Conservation (phyloP, 1,284 basidiomycete genomes). For the Schizopora paradoxa region DNA sequence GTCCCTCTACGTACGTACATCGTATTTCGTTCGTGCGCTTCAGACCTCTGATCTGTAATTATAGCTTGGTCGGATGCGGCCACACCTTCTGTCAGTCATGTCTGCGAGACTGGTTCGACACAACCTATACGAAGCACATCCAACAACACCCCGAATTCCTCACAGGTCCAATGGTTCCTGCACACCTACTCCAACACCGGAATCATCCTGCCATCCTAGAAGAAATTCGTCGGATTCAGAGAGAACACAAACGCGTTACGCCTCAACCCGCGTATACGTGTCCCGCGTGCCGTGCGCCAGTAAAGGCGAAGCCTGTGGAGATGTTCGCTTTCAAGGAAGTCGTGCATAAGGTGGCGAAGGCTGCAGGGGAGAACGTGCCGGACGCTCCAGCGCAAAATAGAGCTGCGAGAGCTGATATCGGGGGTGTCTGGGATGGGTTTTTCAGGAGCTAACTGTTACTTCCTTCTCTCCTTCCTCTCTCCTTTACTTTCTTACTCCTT, state of each 20-base stretch:
- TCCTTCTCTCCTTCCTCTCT: neutral
- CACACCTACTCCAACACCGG: slow-evolving; percentile 17
- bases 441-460: slow-evolving; percentile 31
- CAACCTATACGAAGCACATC: slow-evolving; percentile 45
- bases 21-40: neutral
- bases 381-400: slow-evolving; percentile 18
- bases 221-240: slow-evolving; percentile 20
- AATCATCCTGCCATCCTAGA: slow-evolving; percentile 23
- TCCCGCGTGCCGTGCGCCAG: slow-evolving; percentile 52
- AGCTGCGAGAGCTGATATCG: too few species aligned
- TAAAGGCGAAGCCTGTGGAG: slow-evolving; percentile 48
- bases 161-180: slow-evolving; percentile 22
- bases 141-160: slow-evolving; percentile 42
- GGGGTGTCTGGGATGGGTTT: slow-evolving; percentile 47
- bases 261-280: slow-evolving; percentile 53
- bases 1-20: slow-evolving; percentile 9
- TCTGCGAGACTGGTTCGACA: slow-evolving; percentile 61
- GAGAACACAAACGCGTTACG: slow-evolving; percentile 15
- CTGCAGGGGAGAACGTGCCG: slow-evolving; percentile 38
- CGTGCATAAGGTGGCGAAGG: slow-evolving; percentile 40
- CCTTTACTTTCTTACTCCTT: neutral
- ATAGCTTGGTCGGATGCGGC: slow-evolving; percentile 57
- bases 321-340: slow-evolving; percentile 55
- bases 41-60: neutral
- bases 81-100: slow-evolving; percentile 65